Evolutionary conservation across 2,329 filamentous ascomycete genomes (phyloP).

Genomic region (Pyrenophora teres): DNA sequence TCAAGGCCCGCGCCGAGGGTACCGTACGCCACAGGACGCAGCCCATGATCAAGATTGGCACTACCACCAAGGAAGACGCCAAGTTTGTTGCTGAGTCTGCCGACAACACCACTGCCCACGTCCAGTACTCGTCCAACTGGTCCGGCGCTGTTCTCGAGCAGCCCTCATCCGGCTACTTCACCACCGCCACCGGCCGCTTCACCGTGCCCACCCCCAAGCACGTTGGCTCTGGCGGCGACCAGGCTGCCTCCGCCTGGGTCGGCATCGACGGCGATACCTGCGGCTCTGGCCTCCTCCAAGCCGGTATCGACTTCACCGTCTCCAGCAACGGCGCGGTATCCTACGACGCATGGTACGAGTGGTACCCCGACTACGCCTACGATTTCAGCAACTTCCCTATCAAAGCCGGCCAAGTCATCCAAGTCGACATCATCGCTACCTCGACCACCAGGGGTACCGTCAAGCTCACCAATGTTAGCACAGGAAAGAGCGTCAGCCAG

Average conservation of each 20-base stretch:
- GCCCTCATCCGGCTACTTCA: slow-evolving; percentile 54
- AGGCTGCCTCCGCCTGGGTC: slow-evolving; percentile 62
- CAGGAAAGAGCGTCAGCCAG: slow-evolving; percentile 58
- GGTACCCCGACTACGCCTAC: slow-evolving; percentile 62
- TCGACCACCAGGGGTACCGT: slow-evolving; percentile 53
- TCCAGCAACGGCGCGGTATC: slow-evolving; percentile 35
- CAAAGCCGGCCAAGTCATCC: slow-evolving; percentile 53
- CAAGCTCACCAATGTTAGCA: slow-evolving; percentile 59
- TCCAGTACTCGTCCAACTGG: slow-evolving; percentile 63
- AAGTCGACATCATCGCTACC: slow-evolving; percentile 47
- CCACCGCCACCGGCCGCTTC: slow-evolving; percentile 59
- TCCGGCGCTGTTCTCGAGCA: slow-evolving; percentile 59
- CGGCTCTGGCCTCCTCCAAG: slow-evolving; percentile 59
- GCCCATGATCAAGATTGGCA: slow-evolving; percentile 20
- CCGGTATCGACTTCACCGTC: slow-evolving; percentile 61
- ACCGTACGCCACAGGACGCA: slow-evolving; percentile 20
- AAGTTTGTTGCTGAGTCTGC: slow-evolving; percentile 18
- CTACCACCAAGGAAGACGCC: slow-evolving; percentile 14
- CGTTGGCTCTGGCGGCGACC: slow-evolving; percentile 43
- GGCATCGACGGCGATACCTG: slow-evolving; percentile 67
- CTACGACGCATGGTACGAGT: slow-evolving; percentile 66
- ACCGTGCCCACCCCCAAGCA: slow-evolving; percentile 57
- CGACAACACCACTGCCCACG: slow-evolving; percentile 48
- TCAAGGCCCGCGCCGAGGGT: slow-evolving; percentile 21
- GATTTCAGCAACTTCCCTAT: slow-evolving; percentile 57